Evolutionary conservation across 2,329 filamentous ascomycete genomes (phyloP).

Genomic region (Calonectria henricotiae): DNA sequence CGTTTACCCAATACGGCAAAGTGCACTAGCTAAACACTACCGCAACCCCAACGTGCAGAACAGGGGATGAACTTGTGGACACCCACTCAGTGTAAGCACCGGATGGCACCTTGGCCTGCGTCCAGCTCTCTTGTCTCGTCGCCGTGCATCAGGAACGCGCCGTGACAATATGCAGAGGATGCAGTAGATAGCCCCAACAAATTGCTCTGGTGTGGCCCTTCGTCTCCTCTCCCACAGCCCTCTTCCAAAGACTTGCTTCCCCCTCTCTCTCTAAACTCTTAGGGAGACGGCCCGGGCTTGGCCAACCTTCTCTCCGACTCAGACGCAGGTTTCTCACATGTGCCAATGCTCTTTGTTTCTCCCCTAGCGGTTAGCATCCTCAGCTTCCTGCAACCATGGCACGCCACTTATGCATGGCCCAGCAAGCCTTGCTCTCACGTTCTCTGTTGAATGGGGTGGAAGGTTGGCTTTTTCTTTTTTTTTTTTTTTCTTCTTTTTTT

Average conservation of each 20-base stretch:
- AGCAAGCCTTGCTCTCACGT: background rate
- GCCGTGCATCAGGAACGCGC: constrained; percentile 31
- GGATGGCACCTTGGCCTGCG: constrained; percentile 25
- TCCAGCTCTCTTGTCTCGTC: constrained; percentile 1
- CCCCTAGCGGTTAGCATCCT: background rate
- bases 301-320: background rate
- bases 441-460: background rate
- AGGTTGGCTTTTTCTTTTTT: background rate
- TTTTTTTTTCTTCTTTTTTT: background rate
- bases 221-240: background rate
- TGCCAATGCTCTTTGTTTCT: constrained; percentile 4
- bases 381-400: constrained; percentile 25
- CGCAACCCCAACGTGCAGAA: background rate
- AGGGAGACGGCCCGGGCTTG: constrained; percentile 13
- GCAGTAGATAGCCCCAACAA: constrained; percentile 23
- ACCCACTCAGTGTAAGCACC: constrained; percentile 7
- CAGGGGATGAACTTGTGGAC: constrained; percentile 24
- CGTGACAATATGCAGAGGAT: constrained; percentile 8
- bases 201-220: background rate
- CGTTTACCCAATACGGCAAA: constrained; percentile 22
- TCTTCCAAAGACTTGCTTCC: background rate
- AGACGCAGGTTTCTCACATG: constrained; percentile 7
- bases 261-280: constrained; percentile 14
- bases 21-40: constrained; percentile 1
- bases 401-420: constrained; percentile 25